Evolutionary conservation across 2,329 filamentous ascomycete genomes (phyloP), one percentile per base, ranked within the genome.

Genomic region (Leptographium procerum): DNA sequence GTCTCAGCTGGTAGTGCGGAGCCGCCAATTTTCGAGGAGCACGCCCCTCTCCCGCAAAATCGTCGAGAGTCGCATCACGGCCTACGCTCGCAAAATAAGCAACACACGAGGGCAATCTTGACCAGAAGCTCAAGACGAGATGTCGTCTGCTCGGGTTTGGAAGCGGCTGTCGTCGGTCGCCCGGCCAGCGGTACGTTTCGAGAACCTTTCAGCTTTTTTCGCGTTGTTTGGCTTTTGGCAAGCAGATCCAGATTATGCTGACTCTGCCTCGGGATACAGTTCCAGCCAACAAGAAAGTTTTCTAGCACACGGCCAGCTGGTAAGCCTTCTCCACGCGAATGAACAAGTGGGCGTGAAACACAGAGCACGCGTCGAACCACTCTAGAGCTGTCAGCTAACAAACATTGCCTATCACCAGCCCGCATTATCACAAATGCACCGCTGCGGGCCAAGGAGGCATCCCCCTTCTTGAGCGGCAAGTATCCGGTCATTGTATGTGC

Each of bases 391-490:
- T n/a, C 28, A 3, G 48, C 48, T 48, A 51, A 29, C 48, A 16
- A 8, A 8, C 19, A 28, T 24, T 5, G n/a, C n/a, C 8, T 22
- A 16, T 24, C 31, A 24, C 4, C 67, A 91, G 89, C 90, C 69
- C 86, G 87, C 72, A 89, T 97, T 71, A 88, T 95, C 72, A 85
- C 88, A 67, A 92, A 87, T 74, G 83, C 85, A 66, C 89, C 89
- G 65, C 81, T 97, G 65, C 86, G 91, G 73, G 94, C 92, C 59
- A 96, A 95, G 79, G 91, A 96, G 79, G 91, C 91, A 34, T 89
- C 89, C 63, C 86, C 89, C 53, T 89, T 89, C 70, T 82, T 96
- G 68, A 88, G 86, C 74, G 86, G 81, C 74, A 94, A 96, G 76
- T 97, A 99, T 74, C 88, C 91, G 55, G 89, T 99, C 68, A 91